Base-by-base conservation (phyloP, 2,329 filamentous ascomycete genomes). In the Monosporascus sp. region DNA sequence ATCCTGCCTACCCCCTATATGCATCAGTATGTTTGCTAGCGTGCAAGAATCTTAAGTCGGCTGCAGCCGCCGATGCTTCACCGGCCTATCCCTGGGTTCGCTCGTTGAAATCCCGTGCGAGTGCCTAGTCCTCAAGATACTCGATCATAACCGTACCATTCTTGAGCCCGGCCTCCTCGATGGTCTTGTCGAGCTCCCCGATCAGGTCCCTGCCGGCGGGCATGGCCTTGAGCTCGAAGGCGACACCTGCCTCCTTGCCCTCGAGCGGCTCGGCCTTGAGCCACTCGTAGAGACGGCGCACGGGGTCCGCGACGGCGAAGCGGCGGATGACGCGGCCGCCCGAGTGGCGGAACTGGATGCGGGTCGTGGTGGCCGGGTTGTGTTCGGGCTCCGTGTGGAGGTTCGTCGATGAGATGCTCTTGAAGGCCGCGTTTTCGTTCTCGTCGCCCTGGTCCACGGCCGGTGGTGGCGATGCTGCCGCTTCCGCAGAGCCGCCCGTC, bases 61-160 rank as follows among this genome's bases (percentile, higher is more conserved):
- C 31, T 14, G 31, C 31, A 35, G 14, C 9, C 31, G 31, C 31
- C 31, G 31, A 35, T 11, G 31, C 31, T 35, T 35, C 31, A 35
- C 31, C 31, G 31, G 31, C 31, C 11, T 35, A 35, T 35, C 31
- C 9, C 31, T 35, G 11, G 31, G 31, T 3, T 35, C 31, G 31
- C 11, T 35, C 11, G 31, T 35, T 35, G 31, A 35, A 35, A 35
- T 35, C 17, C 38, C 38, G 17, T 41, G 38, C 38, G 7, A 4
- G 31, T 25, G 15, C 53, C 62, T 67, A 75, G 11, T 81, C 78
- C 69, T 89, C 86, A 53, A 89, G 72, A 65, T 91, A 95, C 70
- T 97, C 94, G 61, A 99, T 87, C 90, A 97, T 97, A 7, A 99
- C 87, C 0, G 91, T 96, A 3, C 88, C 91, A 66, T 95, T 93